Evolutionary conservation across 2,329 filamentous ascomycete species (phyloP).

Genomic region (Cordyceps javanica): DNA sequence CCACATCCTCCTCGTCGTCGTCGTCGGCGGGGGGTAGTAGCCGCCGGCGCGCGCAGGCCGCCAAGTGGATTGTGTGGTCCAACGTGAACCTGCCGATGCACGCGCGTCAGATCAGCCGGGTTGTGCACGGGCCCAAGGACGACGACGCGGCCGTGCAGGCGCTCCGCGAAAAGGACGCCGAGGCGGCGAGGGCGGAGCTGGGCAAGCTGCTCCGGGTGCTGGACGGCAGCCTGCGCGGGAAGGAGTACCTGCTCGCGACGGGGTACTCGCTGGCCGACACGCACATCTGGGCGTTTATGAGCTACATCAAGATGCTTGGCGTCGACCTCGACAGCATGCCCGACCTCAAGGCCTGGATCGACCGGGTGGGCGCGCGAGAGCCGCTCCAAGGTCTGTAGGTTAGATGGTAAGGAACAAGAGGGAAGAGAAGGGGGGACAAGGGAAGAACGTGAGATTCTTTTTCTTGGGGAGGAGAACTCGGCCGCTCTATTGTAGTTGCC

Average conservation of each 20-base stretch:
- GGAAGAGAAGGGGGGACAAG: too few species aligned
- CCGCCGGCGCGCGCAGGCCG: slow-evolving; percentile 11
- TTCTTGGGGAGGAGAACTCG: not conserved
- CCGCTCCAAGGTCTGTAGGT: slow-evolving; percentile 1
- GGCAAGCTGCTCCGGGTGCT: not conserved
- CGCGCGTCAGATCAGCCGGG: not conserved
- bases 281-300: slow-evolving; percentile 11
- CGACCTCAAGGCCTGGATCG: slow-evolving; percentile 1
- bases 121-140: not conserved
- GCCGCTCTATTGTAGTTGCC: too few species aligned
- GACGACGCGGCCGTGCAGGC: not conserved
- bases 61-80: slow-evolving; percentile 13
- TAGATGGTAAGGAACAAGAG: too few species aligned
- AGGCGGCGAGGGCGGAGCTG: slow-evolving; percentile 2
- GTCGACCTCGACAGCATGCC: not conserved
- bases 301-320: slow-evolving; percentile 5
- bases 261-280: slow-evolving; percentile 9
- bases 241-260: not conserved
- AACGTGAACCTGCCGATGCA: slow-evolving; percentile 1
- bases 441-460: too few species aligned
- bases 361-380: not conserved
- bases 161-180: not conserved
- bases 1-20: too few species aligned
- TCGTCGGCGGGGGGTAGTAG: too few species aligned
- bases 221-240: not conserved